phyloP scores from a whole-genome alignment of 2,329 filamentous ascomycete genomes.

The Colletotrichum somersetense region DNA sequence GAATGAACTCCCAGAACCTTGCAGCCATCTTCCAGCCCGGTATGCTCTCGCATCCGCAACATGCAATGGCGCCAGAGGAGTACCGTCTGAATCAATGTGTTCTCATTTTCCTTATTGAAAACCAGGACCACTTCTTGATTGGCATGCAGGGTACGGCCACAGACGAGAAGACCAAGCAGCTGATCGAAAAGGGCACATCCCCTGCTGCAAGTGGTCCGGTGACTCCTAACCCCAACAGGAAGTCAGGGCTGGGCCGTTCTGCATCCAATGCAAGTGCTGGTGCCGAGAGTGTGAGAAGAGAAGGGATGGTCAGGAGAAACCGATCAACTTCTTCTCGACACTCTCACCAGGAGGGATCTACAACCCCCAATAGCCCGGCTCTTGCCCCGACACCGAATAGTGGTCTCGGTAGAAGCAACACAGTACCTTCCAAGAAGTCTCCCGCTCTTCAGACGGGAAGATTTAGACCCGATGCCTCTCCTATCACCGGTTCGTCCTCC shows the following conservation, averaged over 20 bases:
- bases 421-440: constrained; percentile 90
- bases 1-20: constrained; percentile 95
- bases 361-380: constrained; percentile 76
- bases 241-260: constrained; percentile 76
- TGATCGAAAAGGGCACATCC: constrained; percentile 77
- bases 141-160: constrained; percentile 99
- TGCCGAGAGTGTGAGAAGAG: constrained; percentile 86
- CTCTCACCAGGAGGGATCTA: constrained; percentile 79
- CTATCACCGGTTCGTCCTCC: constrained; percentile 49
- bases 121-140: constrained; percentile 97
- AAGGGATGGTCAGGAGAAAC: constrained; percentile 84
- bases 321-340: constrained; percentile 93
- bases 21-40: constrained; percentile 98
- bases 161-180: constrained; percentile 80
- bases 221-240: constrained; percentile 65
- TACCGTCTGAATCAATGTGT: constrained; percentile 97
- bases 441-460: constrained; percentile 76
- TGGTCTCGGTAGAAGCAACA: constrained; percentile 80
- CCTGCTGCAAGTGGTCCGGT: constrained; percentile 56
- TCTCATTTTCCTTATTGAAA: constrained; percentile 96
- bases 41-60: constrained; percentile 90
- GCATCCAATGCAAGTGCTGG: constrained; percentile 90
- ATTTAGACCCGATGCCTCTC: constrained; percentile 59
- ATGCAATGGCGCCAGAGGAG: constrained; percentile 95
- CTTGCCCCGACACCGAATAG: constrained; percentile 67